phyloP scores from a whole-genome alignment of 805 yeast genomes.

The Jamesozyma lodderae region DNA sequence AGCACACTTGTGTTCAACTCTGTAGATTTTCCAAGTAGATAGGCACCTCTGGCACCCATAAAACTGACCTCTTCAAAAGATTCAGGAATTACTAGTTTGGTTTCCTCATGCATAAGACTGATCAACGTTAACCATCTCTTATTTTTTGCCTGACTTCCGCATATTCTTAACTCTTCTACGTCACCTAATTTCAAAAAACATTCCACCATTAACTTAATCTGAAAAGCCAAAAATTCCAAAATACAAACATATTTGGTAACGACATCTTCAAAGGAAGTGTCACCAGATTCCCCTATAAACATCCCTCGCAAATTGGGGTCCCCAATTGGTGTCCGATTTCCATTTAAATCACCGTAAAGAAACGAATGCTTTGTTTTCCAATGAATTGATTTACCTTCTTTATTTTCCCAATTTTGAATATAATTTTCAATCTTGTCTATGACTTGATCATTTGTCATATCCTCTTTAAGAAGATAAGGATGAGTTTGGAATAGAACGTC shows the following conservation, averaged over 20 bases:
- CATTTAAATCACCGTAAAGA: conserved; percentile 47
- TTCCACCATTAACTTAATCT: conserved; percentile 36
- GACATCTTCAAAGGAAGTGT: conserved; percentile 28
- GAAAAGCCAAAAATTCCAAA: conserved; percentile 45
- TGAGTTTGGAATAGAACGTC: conserved; percentile 40
- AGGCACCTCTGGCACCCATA: conserved; percentile 20
- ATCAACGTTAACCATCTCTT: conserved; percentile 31
- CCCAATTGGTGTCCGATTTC: conserved; percentile 50
- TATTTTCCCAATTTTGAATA: conserved; percentile 11
- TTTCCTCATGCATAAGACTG: conserved; percentile 15
- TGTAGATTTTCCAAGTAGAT: conserved; percentile 14
- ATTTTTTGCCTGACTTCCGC: conserved; percentile 50
- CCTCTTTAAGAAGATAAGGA: conserved; percentile 22
- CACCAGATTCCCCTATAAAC: conserved; percentile 40
- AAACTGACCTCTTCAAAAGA: conserved; percentile 7
- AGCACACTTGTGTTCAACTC: not conserved
- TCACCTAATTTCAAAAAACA: conserved; percentile 14
- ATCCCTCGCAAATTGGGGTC: conserved; percentile 42
- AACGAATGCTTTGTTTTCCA: conserved; percentile 32
- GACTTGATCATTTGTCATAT: conserved; percentile 3
- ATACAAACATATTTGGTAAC: conserved; percentile 37
- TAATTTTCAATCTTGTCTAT: conserved; percentile 19
- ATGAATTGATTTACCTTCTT: conserved; percentile 16
- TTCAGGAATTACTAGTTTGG: conserved; percentile 9
- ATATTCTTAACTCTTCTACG: conserved; percentile 25